Evolutionary conservation across 202 grass and related monocot species (phyloP).

Genomic region (Miscanthus sacchariflorus): DNA sequence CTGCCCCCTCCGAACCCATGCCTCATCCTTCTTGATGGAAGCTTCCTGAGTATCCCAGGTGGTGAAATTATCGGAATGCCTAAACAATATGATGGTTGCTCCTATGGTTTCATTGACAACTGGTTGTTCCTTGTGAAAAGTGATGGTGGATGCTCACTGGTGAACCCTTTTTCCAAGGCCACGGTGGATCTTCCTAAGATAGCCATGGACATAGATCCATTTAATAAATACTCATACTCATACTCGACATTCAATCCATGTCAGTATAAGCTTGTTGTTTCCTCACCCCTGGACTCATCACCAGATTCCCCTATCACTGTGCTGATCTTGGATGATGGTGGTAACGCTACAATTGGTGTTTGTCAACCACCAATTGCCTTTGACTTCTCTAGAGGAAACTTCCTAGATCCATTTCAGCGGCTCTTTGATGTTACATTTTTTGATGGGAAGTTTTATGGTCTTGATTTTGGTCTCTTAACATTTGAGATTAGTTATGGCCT

Average conservation of each 20-base stretch:
- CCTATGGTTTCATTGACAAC: not conserved
- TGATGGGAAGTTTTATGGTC: not conserved
- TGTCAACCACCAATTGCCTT: not conserved
- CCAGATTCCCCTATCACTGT: not conserved
- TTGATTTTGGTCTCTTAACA: not conserved
- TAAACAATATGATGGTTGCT: not conserved
- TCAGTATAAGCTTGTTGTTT: not conserved
- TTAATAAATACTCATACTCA: no score
- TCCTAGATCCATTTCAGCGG: no score
- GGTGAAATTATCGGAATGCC: not conserved
- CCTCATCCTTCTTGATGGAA: not conserved
- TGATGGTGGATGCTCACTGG: constrained; percentile 1
- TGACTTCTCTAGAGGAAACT: not conserved
- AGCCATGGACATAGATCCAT: no score
- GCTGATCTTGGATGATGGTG: not conserved
- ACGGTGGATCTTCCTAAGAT: constrained; percentile 1
- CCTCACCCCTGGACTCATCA: not conserved
- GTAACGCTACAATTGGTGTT: not conserved
- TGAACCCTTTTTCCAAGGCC: constrained; percentile 23
- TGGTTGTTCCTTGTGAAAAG: constrained; percentile 4
- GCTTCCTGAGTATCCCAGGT: constrained; percentile 11
- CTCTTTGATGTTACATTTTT: not conserved
- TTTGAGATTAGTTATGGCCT: not conserved
- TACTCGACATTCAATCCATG: no score
- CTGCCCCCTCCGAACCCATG: not conserved